Conservation (phyloP, 805 yeast species). For the Lachancea meyersii region DNA sequence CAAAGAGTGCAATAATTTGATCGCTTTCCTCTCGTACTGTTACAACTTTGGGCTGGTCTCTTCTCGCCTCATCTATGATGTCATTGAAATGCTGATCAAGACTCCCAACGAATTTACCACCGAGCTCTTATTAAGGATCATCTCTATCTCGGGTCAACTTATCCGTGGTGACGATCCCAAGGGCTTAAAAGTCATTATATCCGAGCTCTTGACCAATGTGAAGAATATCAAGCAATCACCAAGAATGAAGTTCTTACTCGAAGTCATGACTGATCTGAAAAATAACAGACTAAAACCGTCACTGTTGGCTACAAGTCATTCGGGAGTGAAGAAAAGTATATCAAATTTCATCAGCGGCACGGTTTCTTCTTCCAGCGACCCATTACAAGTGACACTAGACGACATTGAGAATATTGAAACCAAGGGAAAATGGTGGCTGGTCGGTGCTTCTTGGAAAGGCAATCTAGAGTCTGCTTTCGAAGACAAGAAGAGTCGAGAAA, state of each 20-base stretch:
- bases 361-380: constrained; percentile 40
- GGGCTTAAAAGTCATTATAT: constrained; percentile 73
- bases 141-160: constrained; percentile 74
- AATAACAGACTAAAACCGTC: constrained; percentile 66
- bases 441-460: constrained; percentile 97
- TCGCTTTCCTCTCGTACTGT: constrained; percentile 68
- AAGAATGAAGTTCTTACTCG: constrained; percentile 77
- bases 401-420: constrained; percentile 74
- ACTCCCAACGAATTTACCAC: constrained; percentile 66
- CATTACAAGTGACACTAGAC: constrained; percentile 74
- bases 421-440: constrained; percentile 98
- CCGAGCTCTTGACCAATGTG: constrained; percentile 23
- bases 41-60: constrained; percentile 75
- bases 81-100: constrained; percentile 48
- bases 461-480: constrained; percentile 32
- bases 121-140: constrained; percentile 65
- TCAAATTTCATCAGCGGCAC: constrained; percentile 44
- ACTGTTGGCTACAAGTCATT: constrained; percentile 27
- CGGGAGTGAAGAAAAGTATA: constrained; percentile 42
- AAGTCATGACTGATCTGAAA: constrained; percentile 76
- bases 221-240: constrained; percentile 44
- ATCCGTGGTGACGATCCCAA: constrained; percentile 86
- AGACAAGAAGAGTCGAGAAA: constrained; percentile 22
- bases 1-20: constrained; percentile 57
- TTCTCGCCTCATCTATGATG: constrained; percentile 68